A percentile compares a stretch with the other conserved stretches of the same genome.
These are phyloP conservation scores for Macroventuria anomochaeta DNA, from an alignment of 2,329 filamentous ascomycete species.

Conservation along the genomic window DNA sequence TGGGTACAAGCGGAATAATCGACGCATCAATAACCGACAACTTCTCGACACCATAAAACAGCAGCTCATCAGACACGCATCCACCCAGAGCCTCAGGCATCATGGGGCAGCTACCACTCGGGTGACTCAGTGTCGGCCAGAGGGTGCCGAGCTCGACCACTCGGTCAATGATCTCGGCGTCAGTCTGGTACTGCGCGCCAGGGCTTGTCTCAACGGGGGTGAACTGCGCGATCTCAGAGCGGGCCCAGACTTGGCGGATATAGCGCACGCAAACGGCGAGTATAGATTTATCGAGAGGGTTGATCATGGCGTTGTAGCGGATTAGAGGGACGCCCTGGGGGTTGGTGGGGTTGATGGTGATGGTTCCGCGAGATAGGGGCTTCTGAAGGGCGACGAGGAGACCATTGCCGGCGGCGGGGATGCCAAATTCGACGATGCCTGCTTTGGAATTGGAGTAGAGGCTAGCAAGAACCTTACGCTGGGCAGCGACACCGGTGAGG, in stretches of 20 bases:
- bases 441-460: constrained; percentile 32
- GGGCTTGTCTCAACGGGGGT: constrained; percentile 32
- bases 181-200: constrained; percentile 35
- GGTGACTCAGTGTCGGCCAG: constrained; percentile 35
- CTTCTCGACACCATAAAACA: constrained; percentile 38
- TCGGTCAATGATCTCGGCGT: constrained; percentile 35
- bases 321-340: constrained; percentile 37
- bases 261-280: constrained; percentile 46
- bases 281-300: constrained; percentile 39
- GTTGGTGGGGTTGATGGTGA: constrained; percentile 34
- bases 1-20: constrained; percentile 42
- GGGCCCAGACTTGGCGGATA: constrained; percentile 42
- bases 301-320: constrained; percentile 39
- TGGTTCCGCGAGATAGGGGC: constrained; percentile 50
- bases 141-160: constrained; percentile 24
- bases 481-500: constrained; percentile 31
- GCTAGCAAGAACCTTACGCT: constrained; percentile 37
- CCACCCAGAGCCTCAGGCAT: constrained; percentile 42
- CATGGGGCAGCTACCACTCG: constrained; percentile 42
- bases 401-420: constrained; percentile 45
- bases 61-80: constrained; percentile 35
- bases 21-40: constrained; percentile 42
- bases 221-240: constrained; percentile 34
- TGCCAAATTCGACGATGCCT: constrained; percentile 34
- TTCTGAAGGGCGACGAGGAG: constrained; percentile 43